Base-by-base conservation (phyloP, 129 eudicot species). In the Solidago caesia region DNA sequence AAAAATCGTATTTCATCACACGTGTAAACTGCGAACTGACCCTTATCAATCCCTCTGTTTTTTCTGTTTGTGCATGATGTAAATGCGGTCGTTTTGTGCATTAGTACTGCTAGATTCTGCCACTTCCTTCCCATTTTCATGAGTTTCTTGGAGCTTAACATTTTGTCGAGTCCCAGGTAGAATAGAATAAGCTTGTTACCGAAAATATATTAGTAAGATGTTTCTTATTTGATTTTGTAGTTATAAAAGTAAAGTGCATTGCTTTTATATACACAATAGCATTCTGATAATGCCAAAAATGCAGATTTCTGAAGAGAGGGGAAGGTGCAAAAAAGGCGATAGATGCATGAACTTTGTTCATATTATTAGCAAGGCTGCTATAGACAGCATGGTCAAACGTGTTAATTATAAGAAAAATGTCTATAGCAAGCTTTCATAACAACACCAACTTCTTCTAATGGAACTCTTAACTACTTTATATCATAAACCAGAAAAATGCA, bases 361-460 rank as follows among this genome's bases (percentile, higher is more conserved):
- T 64, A 41, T 26, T n/a, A 4, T 41, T 64, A 64, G 48, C 27
- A 41, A 39, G 49, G 69, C 47, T 39, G 21, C 26, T 64, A 14
- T 64, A 16, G 42, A 64, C 26, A 64, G 58, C 25, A 12, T 25
- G 26, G 41, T 43, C 3, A 14, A 64, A 48, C n/a, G 21, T 5
- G 13, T 57, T 52, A 57, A 2, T 47, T 78, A 49, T 49, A 8
- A 29, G 13, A 7, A 52, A 48, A 62, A 51, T 11, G 2, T 15
- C 8, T 64, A 62, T 72, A 72, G 41, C 21, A 1, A 44, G 16
- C 44, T 48, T 27, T 49, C 45, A 49, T 49, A 45, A 7, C 11
- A 49, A 14, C 60, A 27, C 60, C 29, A 69, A 64, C 66, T 58
- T 46, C 68, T 65, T 75, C 16, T 77, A 65, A 60, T 33, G 16